Evolutionary conservation across 1,284 basidiomycete genomes (phyloP), one percentile per base, ranked within the genome.

Genomic region (Papiliotrema nemorosa): DNA sequence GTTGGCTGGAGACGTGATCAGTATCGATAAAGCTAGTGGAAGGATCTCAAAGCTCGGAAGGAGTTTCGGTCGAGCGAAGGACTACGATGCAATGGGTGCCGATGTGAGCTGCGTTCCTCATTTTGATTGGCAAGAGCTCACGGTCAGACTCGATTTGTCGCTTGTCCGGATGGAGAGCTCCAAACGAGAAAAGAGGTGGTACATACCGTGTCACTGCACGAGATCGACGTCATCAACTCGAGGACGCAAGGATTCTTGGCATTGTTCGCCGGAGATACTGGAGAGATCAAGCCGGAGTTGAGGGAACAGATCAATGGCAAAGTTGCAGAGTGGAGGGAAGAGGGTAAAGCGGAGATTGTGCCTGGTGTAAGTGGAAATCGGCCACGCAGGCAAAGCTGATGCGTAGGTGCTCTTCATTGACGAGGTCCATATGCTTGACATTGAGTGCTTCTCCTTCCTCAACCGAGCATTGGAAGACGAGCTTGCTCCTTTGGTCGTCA

Each of bases 201-300:
- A 5, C 94, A 98, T 74, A 97, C 92, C 0, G 93, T 98, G 10
- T 93, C 92, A 2, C 78, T 98, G 25, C 96, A 97, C 76, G 96
- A 98, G 77, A 98, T 98, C 64, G 96, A 98, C 67, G 94, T 97
- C 47, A 97, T 98, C 80, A 98, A 98, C 79, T 93, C 89, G 60
- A 82, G 94, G 45, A 97, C 94, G 21, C 96, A 98, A 78, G 94
- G 81, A 12, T 83, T 83, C 75, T 66, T 83, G 12, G 81, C 82
- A 1, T 73, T 83, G n/a, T 81, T 82, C 56, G 79, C 80, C 37
- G 78, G 94, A 22, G 94, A 97, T 74, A 98, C 96, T 1, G 94
- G 96, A 31, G 94, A 98, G 78, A 97, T 98, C 75, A 97, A 97
- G 78, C 90, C 93, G 25, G 94, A 97, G 72, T 78, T 98, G 54